Base-by-base conservation (phyloP, 805 yeast species). In the Suhomyces pyralidae region DNA sequence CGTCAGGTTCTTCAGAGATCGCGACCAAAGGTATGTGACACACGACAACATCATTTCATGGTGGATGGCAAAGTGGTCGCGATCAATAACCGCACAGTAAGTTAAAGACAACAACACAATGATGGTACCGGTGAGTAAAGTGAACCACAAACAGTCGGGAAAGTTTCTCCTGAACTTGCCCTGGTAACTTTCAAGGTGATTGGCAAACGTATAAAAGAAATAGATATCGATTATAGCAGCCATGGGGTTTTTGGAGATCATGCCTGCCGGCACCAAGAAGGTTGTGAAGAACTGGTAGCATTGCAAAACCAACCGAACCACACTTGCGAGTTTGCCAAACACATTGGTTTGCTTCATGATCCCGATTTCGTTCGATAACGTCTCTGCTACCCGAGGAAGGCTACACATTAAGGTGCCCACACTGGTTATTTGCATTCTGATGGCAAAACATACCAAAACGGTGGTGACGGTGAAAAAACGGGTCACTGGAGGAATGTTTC, bases 11-110 rank as follows among this genome's bases (percentile, higher is more conserved):
- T 82, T 78, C 63, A 76, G 80, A 17, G 77, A 73, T 42, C 86
- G 69, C 25, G 86, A 79, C 88, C 89, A 85, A 22, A 84, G 77
- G 61, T 76, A 82, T 3, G 85, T 81, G 45, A 84, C 71, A 46
- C 86, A 81, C 15, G 82, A 76, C 38, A 81, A 62, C 57, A 83
- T 70, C 51, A 80, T 78, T 42, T 61, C 61, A 58, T 74, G 78
- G 51, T 63, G 66, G 2, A 57, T 50, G 14, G 64, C 61, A 26
- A 56, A 48, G 46, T 53, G 56, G 17, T 20, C 19, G 2, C 54
- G 46, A 42, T 58, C 59, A 62, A 71, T 50, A 56, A 63, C 25
- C 58, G 51, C 17, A 57, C 61, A 22, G 76, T 70, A 48, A 59
- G 54, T 54, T 1, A 68, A 55, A 5, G 81, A 62, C 5, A 65